Conservation (phyloP, 192 early-diverging fungal genomes). For the Gamsiella multidivaricata region DNA sequence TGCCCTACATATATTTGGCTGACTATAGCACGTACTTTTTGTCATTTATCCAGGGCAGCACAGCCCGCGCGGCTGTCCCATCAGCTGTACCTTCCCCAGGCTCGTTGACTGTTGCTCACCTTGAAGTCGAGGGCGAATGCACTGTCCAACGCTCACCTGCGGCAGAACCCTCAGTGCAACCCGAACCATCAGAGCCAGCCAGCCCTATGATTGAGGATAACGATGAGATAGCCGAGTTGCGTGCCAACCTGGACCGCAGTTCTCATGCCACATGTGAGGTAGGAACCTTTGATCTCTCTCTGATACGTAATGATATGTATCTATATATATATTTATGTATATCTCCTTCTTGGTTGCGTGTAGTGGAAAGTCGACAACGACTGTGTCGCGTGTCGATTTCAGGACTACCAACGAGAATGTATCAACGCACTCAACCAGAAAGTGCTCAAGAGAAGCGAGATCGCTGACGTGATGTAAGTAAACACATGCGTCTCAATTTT, state of each 20-base stretch:
- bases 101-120: constrained; percentile 2
- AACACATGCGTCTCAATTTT: not conserved
- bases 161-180: constrained; percentile 1
- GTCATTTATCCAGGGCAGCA: constrained; percentile 6
- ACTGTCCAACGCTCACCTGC: constrained; percentile 6
- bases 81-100: not conserved
- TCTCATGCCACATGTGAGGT: constrained; percentile 7
- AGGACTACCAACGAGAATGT: constrained; percentile 1
- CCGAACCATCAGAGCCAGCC: not conserved
- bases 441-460: too few relatives aligned
- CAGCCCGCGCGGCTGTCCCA: constrained; percentile 2
- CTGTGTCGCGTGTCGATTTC: not conserved
- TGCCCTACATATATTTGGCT: too few relatives aligned
- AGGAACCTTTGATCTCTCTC: constrained; percentile 4
- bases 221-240: constrained; percentile 9
- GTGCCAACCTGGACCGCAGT: constrained; percentile 5
- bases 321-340: constrained; percentile 5
- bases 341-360: not conserved
- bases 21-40: too few relatives aligned
- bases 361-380: constrained; percentile 1
- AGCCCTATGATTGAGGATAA: constrained; percentile 10
- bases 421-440: too few relatives aligned
- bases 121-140: constrained; percentile 10
- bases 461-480: constrained; percentile 5
- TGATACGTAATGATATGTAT: constrained; percentile 2